These are phyloP conservation scores for Candida taoyuanica DNA, from an alignment of 805 yeast genomes.

Conservation along the genomic window DNA sequence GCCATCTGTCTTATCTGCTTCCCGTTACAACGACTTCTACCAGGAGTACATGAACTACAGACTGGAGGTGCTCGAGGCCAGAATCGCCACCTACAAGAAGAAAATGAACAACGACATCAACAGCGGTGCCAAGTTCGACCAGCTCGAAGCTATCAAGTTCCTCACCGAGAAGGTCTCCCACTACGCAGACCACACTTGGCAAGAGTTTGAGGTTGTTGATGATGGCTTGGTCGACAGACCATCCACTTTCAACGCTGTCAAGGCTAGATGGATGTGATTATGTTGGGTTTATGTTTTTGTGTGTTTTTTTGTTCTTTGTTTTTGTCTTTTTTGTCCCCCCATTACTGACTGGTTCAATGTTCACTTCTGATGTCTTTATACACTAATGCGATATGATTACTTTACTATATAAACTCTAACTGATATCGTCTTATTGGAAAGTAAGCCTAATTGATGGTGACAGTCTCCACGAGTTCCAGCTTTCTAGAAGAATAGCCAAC, in stretches of 20 bases:
- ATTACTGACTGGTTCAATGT: too few relatives aligned
- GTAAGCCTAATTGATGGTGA: slow-evolving; percentile 6
- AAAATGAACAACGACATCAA: slow-evolving; percentile 22
- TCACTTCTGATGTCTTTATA: too few relatives aligned
- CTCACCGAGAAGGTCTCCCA: slow-evolving; percentile 26
- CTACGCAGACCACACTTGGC: slow-evolving; percentile 30
- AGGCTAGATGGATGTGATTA: slow-evolving; percentile 17
- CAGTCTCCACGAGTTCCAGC: slow-evolving; percentile 35
- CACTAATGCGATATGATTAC: too few relatives aligned
- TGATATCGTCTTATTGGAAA: neutral
- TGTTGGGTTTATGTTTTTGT: too few relatives aligned
- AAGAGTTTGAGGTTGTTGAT: slow-evolving; percentile 33
- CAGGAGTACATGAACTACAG: slow-evolving; percentile 38
- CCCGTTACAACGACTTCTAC: slow-evolving; percentile 36
- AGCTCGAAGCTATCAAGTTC: slow-evolving; percentile 31
- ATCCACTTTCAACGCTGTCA: slow-evolving; percentile 18
- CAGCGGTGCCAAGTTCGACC: slow-evolving; percentile 32
- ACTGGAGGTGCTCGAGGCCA: slow-evolving; percentile 31
- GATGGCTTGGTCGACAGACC: slow-evolving; percentile 27
- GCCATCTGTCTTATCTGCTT: slow-evolving; percentile 35
- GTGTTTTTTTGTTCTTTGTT: too few relatives aligned
- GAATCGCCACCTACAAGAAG: slow-evolving; percentile 28
- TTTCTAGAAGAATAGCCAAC: slow-evolving; percentile 43
- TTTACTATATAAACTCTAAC: too few relatives aligned
- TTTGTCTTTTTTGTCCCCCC: neutral